Conservation (phyloP, 768 basidiomycete species). For the Rhodosporidiobolus sp. region DNA sequence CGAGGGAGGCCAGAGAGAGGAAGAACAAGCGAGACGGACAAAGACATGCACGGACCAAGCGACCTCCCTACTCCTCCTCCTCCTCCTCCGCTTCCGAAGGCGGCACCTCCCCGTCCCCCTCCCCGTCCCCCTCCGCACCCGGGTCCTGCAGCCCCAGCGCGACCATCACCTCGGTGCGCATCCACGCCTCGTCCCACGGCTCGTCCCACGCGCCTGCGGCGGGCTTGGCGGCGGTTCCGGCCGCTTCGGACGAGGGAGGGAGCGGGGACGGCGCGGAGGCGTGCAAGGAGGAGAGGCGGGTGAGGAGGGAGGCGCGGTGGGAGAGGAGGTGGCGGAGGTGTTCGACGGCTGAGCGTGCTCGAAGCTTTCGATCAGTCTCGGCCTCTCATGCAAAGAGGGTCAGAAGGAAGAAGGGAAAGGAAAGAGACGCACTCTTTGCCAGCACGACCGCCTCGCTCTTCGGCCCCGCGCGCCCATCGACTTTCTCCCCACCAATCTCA, state of each 20-base stretch:
- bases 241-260: background rate
- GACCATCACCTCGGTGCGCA: background rate
- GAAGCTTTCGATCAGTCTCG: no score
- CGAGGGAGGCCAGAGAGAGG: no score
- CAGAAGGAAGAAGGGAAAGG: conserved; percentile 2
- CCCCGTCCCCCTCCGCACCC: no score
- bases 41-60: no score
- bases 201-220: conserved; percentile 64
- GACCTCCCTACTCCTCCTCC: no score
- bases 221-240: background rate
- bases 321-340: conserved; percentile 67
- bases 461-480: conserved; percentile 82
- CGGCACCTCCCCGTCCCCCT: no score
- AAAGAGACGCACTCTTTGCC: conserved; percentile 65
- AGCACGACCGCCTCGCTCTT: conserved; percentile 86
- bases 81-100: no score
- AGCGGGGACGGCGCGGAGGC: conserved; percentile 48
- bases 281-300: conserved; percentile 58
- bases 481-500: conserved; percentile 57
- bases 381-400: background rate
- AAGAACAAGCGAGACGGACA: no score
- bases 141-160: no score
- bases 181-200: conserved; percentile 62
- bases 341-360: conserved; percentile 79
- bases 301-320: conserved; percentile 59